phyloP scores from a whole-genome alignment of 2,329 filamentous ascomycete species.

The Cordyceps tenuipes region DNA sequence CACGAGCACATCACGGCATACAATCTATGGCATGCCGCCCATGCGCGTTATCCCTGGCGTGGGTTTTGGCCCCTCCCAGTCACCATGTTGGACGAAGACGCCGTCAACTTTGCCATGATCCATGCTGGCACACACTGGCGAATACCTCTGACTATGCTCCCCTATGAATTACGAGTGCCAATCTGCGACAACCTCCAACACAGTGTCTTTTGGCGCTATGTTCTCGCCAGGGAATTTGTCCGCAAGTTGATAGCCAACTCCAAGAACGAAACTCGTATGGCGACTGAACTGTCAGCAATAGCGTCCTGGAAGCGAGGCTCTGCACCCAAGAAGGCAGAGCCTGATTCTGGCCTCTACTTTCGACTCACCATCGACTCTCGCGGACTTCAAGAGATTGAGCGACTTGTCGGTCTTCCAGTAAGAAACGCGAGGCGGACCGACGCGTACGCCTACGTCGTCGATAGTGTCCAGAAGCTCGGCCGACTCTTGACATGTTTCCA shows the following conservation, averaged over 20 bases:
- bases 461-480: not conserved
- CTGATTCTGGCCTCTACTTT: not conserved
- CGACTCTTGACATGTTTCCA: not conserved
- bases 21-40: slow-evolving; percentile 5
- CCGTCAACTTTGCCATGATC: not conserved
- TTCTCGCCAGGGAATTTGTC: slow-evolving; percentile 1
- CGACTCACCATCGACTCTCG: slow-evolving; percentile 4
- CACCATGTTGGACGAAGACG: not conserved
- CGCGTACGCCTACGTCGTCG: not conserved
- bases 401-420: not conserved
- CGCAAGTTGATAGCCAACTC: not conserved
- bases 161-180: not conserved
- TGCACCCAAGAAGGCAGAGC: not conserved
- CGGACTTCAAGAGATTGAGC: slow-evolving; percentile 1
- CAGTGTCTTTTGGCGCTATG: not conserved
- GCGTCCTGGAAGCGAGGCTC: slow-evolving; percentile 1
- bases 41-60: slow-evolving; percentile 8
- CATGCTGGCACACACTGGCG: not conserved
- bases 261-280: not conserved
- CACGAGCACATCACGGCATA: not conserved
- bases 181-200: not conserved
- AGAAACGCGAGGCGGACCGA: not conserved
- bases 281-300: not conserved
- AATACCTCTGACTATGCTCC: not conserved
- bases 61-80: slow-evolving; percentile 3